phyloP scores from a whole-genome alignment of 2,329 filamentous ascomycete species.

The Penicillium sp. region DNA sequence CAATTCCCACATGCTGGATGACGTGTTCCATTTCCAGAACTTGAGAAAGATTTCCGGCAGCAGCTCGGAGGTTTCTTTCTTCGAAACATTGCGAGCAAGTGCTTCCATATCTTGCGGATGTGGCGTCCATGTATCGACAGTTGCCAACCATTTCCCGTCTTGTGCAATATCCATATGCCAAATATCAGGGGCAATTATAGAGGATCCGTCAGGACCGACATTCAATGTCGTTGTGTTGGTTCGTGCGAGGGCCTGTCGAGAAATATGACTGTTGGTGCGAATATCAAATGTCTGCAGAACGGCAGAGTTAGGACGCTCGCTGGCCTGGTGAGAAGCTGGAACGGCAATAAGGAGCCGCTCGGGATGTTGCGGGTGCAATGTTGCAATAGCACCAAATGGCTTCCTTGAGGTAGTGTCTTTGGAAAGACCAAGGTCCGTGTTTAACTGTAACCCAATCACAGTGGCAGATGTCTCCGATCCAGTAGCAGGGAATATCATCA shows the following conservation, averaged over 20 bases:
- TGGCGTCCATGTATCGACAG: conserved; percentile 86
- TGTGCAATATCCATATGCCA: conserved; percentile 70
- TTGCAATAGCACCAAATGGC: conserved; percentile 47
- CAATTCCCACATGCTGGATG: conserved; percentile 63
- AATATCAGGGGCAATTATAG: conserved; percentile 74
- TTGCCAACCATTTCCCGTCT: conserved; percentile 86
- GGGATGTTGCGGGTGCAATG: conserved; percentile 61
- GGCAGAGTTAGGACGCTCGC: conserved; percentile 52
- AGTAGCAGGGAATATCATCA: conserved; percentile 84
- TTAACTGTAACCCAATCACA: conserved; percentile 73
- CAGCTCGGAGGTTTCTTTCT: conserved; percentile 37
- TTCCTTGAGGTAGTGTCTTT: conserved; percentile 39
- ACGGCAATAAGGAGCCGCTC: conserved; percentile 68
- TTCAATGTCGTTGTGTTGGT: conserved; percentile 84
- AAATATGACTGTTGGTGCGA: conserved; percentile 70
- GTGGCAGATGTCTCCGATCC: conserved; percentile 83
- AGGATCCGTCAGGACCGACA: conserved; percentile 66
- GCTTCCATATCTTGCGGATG: conserved; percentile 65
- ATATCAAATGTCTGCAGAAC: conserved; percentile 81
- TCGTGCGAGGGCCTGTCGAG: conserved; percentile 83
- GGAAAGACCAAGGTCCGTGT: conserved; percentile 49
- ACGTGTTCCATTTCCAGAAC: conserved; percentile 73
- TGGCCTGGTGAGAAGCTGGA: conserved; percentile 50
- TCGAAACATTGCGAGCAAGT: conserved; percentile 44
- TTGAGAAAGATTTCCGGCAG: conserved; percentile 74